phyloP scores from a whole-genome alignment of 331 rosid genomes.

The Acacia concinna region DNA sequence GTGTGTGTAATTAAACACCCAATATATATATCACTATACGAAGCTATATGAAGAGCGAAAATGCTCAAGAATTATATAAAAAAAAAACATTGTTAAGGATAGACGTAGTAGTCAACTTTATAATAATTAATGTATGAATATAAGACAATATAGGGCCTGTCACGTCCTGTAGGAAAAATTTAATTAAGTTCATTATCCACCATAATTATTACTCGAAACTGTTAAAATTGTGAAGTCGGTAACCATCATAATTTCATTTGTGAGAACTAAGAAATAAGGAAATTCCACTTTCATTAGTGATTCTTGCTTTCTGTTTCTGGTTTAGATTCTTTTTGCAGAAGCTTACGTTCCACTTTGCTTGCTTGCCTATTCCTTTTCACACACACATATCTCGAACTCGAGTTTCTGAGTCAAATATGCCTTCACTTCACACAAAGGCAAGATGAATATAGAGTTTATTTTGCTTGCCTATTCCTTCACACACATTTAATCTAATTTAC shows the following conservation, averaged over 20 bases:
- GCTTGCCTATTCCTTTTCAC: neutral
- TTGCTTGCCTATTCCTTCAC: too few species aligned
- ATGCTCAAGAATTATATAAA: too few species aligned
- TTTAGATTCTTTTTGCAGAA: neutral
- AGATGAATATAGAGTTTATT: too few species aligned
- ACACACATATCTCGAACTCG: neutral
- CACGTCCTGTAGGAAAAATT: neutral
- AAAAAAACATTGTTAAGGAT: too few species aligned
- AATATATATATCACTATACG: neutral
- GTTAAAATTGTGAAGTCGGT: neutral
- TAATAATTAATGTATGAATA: neutral
- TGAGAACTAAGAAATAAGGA: neutral
- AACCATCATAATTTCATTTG: neutral
- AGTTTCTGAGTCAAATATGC: neutral
- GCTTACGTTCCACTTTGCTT: neutral
- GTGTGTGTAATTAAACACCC: neutral
- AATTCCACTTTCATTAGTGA: neutral
- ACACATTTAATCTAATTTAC: neutral
- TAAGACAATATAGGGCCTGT: neutral
- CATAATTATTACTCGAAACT: neutral
- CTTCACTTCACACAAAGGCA: too few species aligned
- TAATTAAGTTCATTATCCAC: neutral
- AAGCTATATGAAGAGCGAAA: neutral
- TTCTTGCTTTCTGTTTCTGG: neutral
- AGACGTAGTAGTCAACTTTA: neutral